These are phyloP conservation scores for Catharanthus roseus DNA, from an alignment of 257 asterid species.

Conservation along the genomic window DNA sequence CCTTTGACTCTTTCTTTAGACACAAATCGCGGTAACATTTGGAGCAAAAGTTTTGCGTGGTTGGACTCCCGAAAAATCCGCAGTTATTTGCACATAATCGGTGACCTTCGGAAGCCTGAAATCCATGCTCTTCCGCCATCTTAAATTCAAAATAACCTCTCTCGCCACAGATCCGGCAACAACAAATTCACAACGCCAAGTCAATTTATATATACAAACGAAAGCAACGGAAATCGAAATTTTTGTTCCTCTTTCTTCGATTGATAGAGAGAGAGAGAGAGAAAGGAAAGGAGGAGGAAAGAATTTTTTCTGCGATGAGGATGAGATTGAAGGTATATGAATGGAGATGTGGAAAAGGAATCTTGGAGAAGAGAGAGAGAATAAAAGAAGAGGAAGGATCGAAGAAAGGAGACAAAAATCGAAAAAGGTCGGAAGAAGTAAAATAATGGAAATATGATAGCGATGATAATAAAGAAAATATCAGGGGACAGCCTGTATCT, in stretches of 20 bases:
- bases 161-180: too few relatives aligned
- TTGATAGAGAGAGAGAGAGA: not conserved
- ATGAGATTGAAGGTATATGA: slow-evolving; percentile 10
- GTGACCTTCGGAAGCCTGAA: slow-evolving; percentile 70
- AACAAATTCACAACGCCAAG: too few relatives aligned
- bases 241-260: not conserved
- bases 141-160: too few relatives aligned
- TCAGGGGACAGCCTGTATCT: slow-evolving; percentile 39
- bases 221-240: not conserved
- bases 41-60: slow-evolving; percentile 74
- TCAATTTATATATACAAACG: too few relatives aligned
- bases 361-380: slow-evolving; percentile 19
- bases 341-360: slow-evolving; percentile 24
- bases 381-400: slow-evolving; percentile 33
- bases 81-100: slow-evolving; percentile 72
- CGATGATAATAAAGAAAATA: slow-evolving; percentile 23
- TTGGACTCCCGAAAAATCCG: slow-evolving; percentile 79
- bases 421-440: slow-evolving; percentile 8
- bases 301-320: not conserved
- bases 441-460: slow-evolving; percentile 19
- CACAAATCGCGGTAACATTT: slow-evolving; percentile 57
- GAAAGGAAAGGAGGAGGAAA: slow-evolving; percentile 1
- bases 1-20: slow-evolving; percentile 20
- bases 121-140: slow-evolving; percentile 92
- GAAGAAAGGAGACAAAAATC: slow-evolving; percentile 33